Percentiles rank a stretch among this genome's conserved stretches.
These are phyloP conservation scores for Dryadomyces sulphureus DNA, from an alignment of 2,329 filamentous ascomycete genomes.

Conservation along the genomic window DNA sequence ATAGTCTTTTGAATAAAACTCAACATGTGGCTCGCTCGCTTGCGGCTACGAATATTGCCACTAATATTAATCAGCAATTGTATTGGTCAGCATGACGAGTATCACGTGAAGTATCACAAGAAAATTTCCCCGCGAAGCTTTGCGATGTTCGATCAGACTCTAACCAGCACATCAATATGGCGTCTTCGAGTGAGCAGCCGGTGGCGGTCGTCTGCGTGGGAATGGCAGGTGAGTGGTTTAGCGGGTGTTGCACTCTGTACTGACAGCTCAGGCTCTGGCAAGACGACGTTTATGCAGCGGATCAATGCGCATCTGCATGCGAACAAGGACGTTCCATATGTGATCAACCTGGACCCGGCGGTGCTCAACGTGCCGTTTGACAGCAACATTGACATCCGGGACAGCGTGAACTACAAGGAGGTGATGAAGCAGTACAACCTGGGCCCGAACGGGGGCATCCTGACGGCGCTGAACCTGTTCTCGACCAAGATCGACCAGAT, in stretches of 20 bases:
- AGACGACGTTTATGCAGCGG: conserved; percentile 99
- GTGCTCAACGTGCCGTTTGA: conserved; percentile 90
- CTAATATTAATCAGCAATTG: too few species aligned
- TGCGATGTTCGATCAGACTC: not conserved
- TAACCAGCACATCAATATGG: not conserved
- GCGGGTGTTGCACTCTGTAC: too few species aligned
- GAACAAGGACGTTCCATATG: conserved; percentile 71
- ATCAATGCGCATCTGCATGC: conserved; percentile 87
- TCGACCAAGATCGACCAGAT: conserved; percentile 98
- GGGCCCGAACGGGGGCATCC: conserved; percentile 89
- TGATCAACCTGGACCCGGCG: conserved; percentile 92
- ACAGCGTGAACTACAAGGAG: conserved; percentile 98
- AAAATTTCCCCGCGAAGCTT: not conserved
- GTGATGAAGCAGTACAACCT: conserved; percentile 99
- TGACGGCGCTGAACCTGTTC: conserved; percentile 92
- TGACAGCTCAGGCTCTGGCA: conserved; percentile 57
- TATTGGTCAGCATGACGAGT: too few species aligned
- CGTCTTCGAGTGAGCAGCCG: not conserved
- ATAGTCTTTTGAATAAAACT: not conserved
- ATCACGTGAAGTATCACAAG: not conserved
- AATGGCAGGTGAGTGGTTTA: not conserved
- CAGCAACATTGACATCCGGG: conserved; percentile 95
- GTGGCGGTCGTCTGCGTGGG: conserved; percentile 2
- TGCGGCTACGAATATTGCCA: too few species aligned
- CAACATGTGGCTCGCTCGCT: not conserved